phyloP scores from a whole-genome alignment of 371 early-diverging fungal species.

The Parasitella parasitica region DNA sequence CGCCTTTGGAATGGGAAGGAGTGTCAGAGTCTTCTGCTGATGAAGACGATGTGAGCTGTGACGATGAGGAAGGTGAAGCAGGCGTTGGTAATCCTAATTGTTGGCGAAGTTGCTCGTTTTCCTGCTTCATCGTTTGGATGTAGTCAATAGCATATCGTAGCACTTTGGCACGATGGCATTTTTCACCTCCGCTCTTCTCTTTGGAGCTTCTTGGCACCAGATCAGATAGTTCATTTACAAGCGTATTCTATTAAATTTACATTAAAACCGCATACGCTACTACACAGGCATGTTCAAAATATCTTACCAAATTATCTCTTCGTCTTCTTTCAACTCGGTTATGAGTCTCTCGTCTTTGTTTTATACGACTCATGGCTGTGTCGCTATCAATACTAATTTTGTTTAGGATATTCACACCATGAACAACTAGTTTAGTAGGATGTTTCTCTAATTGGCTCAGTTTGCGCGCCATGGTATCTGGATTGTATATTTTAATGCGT shows the following conservation, averaged over 20 bases:
- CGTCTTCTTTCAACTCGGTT: slow-evolving; percentile 26
- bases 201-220: slow-evolving; percentile 18
- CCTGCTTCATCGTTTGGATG: slow-evolving; percentile 17
- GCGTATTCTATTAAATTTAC: slow-evolving; percentile 14
- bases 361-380: slow-evolving; percentile 25
- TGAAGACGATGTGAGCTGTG: background rate
- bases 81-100: slow-evolving; percentile 17
- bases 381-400: slow-evolving; percentile 25
- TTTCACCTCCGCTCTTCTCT: slow-evolving; percentile 18
- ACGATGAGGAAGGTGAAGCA: background rate
- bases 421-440: slow-evolving; percentile 22
- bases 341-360: slow-evolving; percentile 25
- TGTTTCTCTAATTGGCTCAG: slow-evolving; percentile 15
- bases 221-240: slow-evolving; percentile 21
- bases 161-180: slow-evolving; percentile 28
- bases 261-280: background rate
- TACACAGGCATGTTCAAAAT: background rate
- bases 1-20: slow-evolving; percentile 1
- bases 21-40: slow-evolving; percentile 10
- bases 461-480: slow-evolving; percentile 25
- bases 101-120: slow-evolving; percentile 13
- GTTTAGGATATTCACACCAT: slow-evolving; percentile 26
- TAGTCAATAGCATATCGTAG: slow-evolving; percentile 28
- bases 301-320: slow-evolving; percentile 22
- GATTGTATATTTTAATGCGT: slow-evolving; percentile 24